Conservation (phyloP, 306 rosid species). For the Amphicarpaea edgeworthii region DNA sequence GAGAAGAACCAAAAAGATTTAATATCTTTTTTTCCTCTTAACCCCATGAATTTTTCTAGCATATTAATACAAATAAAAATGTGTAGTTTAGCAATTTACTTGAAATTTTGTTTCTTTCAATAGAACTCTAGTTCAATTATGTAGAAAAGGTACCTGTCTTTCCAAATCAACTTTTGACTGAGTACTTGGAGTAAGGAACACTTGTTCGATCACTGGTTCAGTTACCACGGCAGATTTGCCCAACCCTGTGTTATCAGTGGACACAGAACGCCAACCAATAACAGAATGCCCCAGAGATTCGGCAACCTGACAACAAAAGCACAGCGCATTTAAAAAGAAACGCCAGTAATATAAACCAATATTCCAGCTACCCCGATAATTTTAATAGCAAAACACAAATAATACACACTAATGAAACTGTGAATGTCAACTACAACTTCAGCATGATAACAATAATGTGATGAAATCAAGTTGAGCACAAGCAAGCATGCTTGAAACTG, state of each 20-base stretch:
- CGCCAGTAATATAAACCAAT: background rate
- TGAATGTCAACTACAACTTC: constrained; percentile 14
- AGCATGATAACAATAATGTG: background rate
- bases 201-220: constrained; percentile 6
- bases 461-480: background rate
- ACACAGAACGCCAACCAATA: constrained; percentile 27
- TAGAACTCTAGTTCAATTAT: background rate
- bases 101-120: background rate
- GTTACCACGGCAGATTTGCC: constrained; percentile 11
- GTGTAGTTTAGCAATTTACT: background rate
- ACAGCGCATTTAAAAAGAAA: background rate
- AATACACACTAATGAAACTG: background rate
- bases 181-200: constrained; percentile 8
- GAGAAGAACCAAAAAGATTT: background rate
- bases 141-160: constrained; percentile 7
- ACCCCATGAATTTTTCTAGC: constrained; percentile 5
- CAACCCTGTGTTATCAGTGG: constrained; percentile 7
- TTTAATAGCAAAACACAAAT: constrained; percentile 11
- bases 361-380: background rate
- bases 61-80: constrained; percentile 2
- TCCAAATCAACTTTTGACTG: constrained; percentile 14
- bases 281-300: constrained; percentile 26
- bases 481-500: background rate
- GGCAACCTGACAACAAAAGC: constrained; percentile 8
- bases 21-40: background rate